phyloP scores from a whole-genome alignment of 1,139 yeast genomes.

The Pichia sp. region DNA sequence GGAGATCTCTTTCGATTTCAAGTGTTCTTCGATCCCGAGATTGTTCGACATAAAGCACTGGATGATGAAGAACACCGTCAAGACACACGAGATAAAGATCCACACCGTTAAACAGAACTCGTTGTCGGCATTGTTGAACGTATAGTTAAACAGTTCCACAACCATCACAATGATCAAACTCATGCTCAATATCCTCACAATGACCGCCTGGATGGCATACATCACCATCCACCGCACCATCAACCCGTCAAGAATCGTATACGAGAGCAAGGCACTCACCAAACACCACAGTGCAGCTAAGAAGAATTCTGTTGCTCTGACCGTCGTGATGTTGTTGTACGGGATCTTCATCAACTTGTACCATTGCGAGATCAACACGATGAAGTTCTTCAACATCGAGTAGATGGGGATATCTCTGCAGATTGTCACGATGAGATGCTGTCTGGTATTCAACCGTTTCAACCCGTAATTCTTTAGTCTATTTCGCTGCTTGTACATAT shows the following conservation, averaged over 20 bases:
- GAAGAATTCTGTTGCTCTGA: constrained; percentile 67
- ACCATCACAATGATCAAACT: constrained; percentile 69
- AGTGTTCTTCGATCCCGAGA: constrained; percentile 51
- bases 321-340: constrained; percentile 42
- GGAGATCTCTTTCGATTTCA: constrained; percentile 10
- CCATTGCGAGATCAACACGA: constrained; percentile 28
- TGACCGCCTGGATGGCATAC: constrained; percentile 85
- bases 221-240: constrained; percentile 95
- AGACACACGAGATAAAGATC: constrained; percentile 83
- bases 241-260: constrained; percentile 81
- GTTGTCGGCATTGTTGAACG: constrained; percentile 53
- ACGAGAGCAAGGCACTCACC: constrained; percentile 83
- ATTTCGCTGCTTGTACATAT: constrained; percentile 28
- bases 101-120: constrained; percentile 80
- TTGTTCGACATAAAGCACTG: constrained; percentile 92
- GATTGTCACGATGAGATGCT: constrained; percentile 70
- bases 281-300: constrained; percentile 79
- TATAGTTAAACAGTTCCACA: constrained; percentile 64
- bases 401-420: constrained; percentile 66
- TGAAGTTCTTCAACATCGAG: constrained; percentile 29
- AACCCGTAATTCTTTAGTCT: constrained; percentile 58
- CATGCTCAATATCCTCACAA: constrained; percentile 80
- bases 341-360: constrained; percentile 22
- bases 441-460: constrained; percentile 68
- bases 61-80: constrained; percentile 79